Conservation (phyloP, 345 rosid species). For the Arabis hirsuta region DNA sequence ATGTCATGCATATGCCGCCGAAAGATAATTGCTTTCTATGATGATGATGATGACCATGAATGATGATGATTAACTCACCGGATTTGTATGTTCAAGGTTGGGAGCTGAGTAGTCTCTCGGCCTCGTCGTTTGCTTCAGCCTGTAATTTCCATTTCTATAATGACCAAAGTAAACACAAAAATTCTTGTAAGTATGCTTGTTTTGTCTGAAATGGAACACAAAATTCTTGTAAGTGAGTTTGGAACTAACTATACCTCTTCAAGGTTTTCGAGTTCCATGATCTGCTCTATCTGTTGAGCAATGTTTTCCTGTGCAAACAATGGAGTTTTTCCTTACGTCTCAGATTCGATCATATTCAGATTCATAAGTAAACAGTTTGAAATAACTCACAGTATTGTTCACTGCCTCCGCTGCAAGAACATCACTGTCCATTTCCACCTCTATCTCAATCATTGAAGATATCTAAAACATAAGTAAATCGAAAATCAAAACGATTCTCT, state of each 20-base stretch:
- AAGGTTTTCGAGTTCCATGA: too few relatives aligned
- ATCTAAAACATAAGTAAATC: conserved; percentile 50
- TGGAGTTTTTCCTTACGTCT: not conserved
- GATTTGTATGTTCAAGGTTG: conserved; percentile 47
- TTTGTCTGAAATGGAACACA: too few relatives aligned
- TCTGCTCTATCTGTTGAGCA: conserved; percentile 78
- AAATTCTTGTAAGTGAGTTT: too few relatives aligned
- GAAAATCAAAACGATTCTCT: not conserved
- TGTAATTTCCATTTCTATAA: conserved; percentile 83
- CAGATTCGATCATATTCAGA: not conserved
- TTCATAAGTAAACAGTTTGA: conserved; percentile 2
- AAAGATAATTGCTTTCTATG: conserved; percentile 30
- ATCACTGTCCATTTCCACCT: conserved; percentile 90
- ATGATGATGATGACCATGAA: conserved; percentile 5
- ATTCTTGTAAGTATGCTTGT: not conserved
- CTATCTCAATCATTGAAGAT: conserved; percentile 98
- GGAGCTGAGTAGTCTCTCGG: conserved; percentile 84
- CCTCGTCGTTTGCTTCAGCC: conserved; percentile 96
- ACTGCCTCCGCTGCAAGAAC: conserved; percentile 97
- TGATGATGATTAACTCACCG: conserved; percentile 30
- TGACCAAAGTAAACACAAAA: not conserved
- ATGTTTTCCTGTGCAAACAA: conserved; percentile 65
- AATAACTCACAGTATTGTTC: conserved; percentile 66
- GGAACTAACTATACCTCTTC: too few relatives aligned
- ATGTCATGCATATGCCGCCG: conserved; percentile 43